phyloP scores from a whole-genome alignment of 164 flowering plant species.

The Hamamelis virginiana region DNA sequence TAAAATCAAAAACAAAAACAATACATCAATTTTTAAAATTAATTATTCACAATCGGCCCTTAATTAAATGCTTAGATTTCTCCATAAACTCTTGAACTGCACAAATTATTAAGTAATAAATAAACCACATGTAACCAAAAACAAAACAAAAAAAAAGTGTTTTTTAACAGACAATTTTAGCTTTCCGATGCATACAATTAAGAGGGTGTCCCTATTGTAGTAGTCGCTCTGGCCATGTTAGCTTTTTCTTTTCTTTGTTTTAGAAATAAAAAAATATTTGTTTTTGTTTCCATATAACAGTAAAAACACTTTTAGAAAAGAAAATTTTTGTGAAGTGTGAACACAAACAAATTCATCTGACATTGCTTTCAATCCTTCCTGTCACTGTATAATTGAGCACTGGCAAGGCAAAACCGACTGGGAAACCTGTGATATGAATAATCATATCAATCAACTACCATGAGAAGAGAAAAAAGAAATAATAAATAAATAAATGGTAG shows the following conservation, averaged over 20 bases:
- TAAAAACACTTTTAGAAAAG: background rate
- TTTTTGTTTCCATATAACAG: background rate
- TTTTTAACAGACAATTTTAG: too few relatives aligned
- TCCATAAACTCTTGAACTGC: too few relatives aligned
- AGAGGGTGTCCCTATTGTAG: too few relatives aligned
- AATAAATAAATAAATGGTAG: background rate
- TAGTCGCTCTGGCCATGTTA: too few relatives aligned
- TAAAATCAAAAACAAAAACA: too few relatives aligned
- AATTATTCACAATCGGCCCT: too few relatives aligned
- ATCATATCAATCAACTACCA: slow-evolving; percentile 1
- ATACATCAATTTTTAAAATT: too few relatives aligned
- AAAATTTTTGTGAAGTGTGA: background rate
- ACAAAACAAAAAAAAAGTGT: too few relatives aligned
- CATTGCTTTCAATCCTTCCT: slow-evolving; percentile 10
- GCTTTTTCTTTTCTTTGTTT: background rate
- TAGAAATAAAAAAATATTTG: background rate
- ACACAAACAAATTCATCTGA: background rate
- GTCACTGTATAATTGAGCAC: slow-evolving; percentile 5
- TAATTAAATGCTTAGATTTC: too few relatives aligned
- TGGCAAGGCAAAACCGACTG: slow-evolving; percentile 6
- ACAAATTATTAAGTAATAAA: too few relatives aligned
- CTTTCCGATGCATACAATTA: too few relatives aligned
- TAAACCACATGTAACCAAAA: too few relatives aligned
- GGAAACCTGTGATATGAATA: background rate
- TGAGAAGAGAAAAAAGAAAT: background rate